These are phyloP conservation scores for Saccharomycopsis fermentans DNA, from an alignment of 805 yeast genomes.

Conservation along the genomic window DNA sequence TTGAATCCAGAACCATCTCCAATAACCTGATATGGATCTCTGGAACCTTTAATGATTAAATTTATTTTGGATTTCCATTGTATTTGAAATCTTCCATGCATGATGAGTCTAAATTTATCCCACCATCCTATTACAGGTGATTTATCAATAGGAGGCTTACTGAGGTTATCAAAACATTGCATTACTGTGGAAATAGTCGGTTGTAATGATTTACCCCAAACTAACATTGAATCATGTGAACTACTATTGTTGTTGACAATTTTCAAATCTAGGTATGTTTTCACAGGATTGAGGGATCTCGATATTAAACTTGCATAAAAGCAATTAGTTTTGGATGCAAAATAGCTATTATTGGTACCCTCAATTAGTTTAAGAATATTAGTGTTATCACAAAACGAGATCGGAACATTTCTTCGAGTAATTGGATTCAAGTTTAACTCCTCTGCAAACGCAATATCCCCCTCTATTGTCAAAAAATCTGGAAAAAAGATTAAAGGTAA, in stretches of 20 bases:
- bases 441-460: conserved; percentile 51
- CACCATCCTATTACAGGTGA: conserved; percentile 59
- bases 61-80: conserved; percentile 37
- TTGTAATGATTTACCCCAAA: conserved; percentile 57
- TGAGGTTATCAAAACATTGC: conserved; percentile 55
- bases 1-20: conserved; percentile 56
- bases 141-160: conserved; percentile 61
- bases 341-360: neutral
- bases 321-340: conserved; percentile 26
- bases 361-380: neutral
- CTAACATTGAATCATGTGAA: conserved; percentile 36
- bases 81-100: conserved; percentile 45
- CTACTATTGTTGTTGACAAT: conserved; percentile 34
- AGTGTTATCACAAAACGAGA: conserved; percentile 18
- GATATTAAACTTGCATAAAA: conserved; percentile 49
- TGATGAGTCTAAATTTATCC: conserved; percentile 51
- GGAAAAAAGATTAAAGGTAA: conserved; percentile 46
- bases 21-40: conserved; percentile 45
- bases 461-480: conserved; percentile 24
- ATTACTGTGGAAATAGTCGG: conserved; percentile 52
- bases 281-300: conserved; percentile 55
- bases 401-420: conserved; percentile 41
- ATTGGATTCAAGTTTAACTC: conserved; percentile 32
- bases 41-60: conserved; percentile 52
- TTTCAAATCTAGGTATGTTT: conserved; percentile 40